Base-by-base conservation (phyloP, 2,329 filamentous ascomycete species). In the Domatiomyces globalis region DNA sequence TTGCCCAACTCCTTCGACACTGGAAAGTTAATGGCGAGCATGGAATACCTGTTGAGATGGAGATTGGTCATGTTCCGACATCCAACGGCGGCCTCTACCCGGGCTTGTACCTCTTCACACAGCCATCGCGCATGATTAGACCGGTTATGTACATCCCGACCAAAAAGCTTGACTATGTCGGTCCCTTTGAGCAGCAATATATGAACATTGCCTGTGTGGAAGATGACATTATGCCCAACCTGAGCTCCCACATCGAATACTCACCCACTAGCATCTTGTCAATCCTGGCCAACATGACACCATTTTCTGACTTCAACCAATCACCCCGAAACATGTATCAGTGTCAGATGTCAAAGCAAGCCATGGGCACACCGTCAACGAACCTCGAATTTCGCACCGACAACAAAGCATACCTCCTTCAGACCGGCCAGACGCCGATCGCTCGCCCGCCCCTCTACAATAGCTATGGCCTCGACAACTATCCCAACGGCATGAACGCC, bases 321-420 rank as follows among this genome's bases (percentile, higher is more conserved):
- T 95, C 89, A 12, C 92, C 92, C 1, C 78, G 92, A 77, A 98
- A 98, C 71, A 96, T 96, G 90, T 98, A 96, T 67, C 87, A 94
- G 66, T 95, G 89, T 72, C 92, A 96, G 75, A 96, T 96, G 92
- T 88, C 87, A 72, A 98, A 98, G 68, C 92, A 98, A 72, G 89
- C 90, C 0, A 98, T 98, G 92, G 92, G 92, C 67, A 96, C 92
- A 20, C 88, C 90, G 2, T 89, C 85, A 52, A 85, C 89, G 6
- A 84, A 90, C 2, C 73, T 90, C 56, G 78, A 81, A 52, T 85
- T 94, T 70, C 82, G 92, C 64, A 94, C 89, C 47, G 92, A 98
- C 71, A 96, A 98, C 78, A 98, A 98, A 72, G 80, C 86, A 61
- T 98, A 98, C 69, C 81, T 85, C 57, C 71, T 98, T 45, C 92